Percentiles rank a stretch among this genome's conserved stretches.
Conservation (phyloP, 495 filamentous ascomycete genomes). For the Friedmanniomyces endolithicus region DNA sequence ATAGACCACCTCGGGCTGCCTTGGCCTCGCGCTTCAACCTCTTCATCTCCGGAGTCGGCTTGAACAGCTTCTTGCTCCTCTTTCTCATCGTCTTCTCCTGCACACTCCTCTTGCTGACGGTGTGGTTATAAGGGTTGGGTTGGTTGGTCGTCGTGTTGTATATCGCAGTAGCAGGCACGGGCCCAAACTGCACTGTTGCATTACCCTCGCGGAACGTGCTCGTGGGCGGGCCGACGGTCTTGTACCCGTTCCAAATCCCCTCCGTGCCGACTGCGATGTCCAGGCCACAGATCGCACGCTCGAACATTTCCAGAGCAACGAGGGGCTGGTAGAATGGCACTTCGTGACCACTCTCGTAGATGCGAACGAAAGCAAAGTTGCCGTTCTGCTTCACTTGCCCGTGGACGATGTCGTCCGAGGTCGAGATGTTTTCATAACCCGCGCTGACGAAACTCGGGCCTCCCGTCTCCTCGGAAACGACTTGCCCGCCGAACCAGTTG, state of each 20-base stretch:
- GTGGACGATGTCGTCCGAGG: conserved; percentile 44
- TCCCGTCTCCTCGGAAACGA: conserved; percentile 35
- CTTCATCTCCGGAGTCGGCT: conserved; percentile 2
- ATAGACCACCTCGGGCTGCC: too few species aligned
- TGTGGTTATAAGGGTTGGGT: conserved; percentile 19
- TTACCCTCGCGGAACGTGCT: conserved; percentile 49
- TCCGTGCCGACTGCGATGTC: conserved; percentile 50
- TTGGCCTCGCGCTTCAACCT: background rate
- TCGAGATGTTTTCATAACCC: conserved; percentile 43
- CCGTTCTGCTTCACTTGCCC: conserved; percentile 57
- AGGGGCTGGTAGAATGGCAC: conserved; percentile 60
- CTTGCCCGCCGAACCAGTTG: conserved; percentile 46
- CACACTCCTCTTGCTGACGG: background rate
- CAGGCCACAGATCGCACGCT: conserved; percentile 41
- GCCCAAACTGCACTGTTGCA: conserved; percentile 40
- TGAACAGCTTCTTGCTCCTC: conserved; percentile 3
- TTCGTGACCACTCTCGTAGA: conserved; percentile 60
- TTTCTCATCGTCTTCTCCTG: background rate
- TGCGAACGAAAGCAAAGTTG: conserved; percentile 55
- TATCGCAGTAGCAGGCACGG: conserved; percentile 38
- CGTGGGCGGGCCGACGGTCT: conserved; percentile 37
- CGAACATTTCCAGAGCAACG: conserved; percentile 46
- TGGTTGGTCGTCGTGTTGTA: conserved; percentile 43
- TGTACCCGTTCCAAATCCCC: conserved; percentile 28
- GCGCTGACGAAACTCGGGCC: conserved; percentile 38